phyloP scores from a whole-genome alignment of 495 filamentous ascomycete genomes.

The Elaphomyces granulatus region DNA sequence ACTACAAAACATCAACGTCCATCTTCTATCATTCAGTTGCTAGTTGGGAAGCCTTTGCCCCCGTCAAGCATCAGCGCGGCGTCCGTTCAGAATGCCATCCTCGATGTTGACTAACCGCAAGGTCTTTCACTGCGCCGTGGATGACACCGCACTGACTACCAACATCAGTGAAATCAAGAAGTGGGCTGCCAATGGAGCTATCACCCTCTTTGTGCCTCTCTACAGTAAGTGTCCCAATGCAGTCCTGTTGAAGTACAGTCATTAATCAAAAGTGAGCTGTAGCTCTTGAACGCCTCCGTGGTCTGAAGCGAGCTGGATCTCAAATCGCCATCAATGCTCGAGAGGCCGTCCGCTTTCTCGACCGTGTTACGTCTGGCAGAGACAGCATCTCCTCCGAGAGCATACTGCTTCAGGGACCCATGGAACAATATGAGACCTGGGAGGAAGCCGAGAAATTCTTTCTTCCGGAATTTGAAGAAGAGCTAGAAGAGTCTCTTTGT shows the following conservation, averaged over 20 bases:
- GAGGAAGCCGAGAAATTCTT: slow-evolving; percentile 48
- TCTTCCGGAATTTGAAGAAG: slow-evolving; percentile 36
- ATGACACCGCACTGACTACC: slow-evolving; percentile 55
- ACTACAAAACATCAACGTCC: neutral
- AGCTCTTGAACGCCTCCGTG: slow-evolving; percentile 44
- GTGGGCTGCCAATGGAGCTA: slow-evolving; percentile 49
- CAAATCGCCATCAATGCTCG: slow-evolving; percentile 45
- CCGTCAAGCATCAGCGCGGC: too few species aligned
- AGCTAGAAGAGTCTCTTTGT: slow-evolving; percentile 16
- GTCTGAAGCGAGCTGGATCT: slow-evolving; percentile 42
- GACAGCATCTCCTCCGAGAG: slow-evolving; percentile 33
- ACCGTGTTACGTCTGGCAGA: slow-evolving; percentile 43
- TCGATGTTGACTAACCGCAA: slow-evolving; percentile 41
- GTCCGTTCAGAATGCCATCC: too few species aligned
- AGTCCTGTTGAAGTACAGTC: too few species aligned
- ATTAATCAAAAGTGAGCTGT: neutral
- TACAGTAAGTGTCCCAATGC: slow-evolving; percentile 45
- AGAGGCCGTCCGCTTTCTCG: slow-evolving; percentile 50
- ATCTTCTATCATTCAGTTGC: neutral
- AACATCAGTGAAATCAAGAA: slow-evolving; percentile 56
- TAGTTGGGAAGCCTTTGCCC: neutral
- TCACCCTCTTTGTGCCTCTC: slow-evolving; percentile 53
- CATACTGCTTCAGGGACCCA: slow-evolving; percentile 40
- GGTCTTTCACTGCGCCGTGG: slow-evolving; percentile 60
- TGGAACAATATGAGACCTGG: slow-evolving; percentile 46